Evolutionary conservation across 257 asterid species (phyloP).

Genomic region (Dorcoceras hygrometricum): DNA sequence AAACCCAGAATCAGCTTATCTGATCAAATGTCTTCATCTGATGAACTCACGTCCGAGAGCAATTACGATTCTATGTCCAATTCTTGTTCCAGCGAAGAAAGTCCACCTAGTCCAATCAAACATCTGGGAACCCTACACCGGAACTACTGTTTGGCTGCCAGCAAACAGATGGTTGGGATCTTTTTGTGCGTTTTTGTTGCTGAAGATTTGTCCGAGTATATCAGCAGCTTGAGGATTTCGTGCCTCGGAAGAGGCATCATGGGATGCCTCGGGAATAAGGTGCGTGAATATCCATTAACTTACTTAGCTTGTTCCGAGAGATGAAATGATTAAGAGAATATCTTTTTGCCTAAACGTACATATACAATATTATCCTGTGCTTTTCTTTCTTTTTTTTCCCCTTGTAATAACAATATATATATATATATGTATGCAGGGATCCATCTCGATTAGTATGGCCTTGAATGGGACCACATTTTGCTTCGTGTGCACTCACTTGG

Average conservation of each 20-base stretch:
- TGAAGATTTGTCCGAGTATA: conserved; percentile 30
- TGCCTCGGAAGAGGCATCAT: conserved; percentile 54
- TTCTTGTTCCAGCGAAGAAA: conserved; percentile 26
- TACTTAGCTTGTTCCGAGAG: no score
- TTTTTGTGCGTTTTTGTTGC: conserved; percentile 51
- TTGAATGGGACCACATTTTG: conserved; percentile 49
- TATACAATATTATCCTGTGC: no score
- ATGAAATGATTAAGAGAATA: no score
- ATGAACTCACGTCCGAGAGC: conserved; percentile 15
- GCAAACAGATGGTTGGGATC: conserved; percentile 64
- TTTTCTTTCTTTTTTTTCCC: no score
- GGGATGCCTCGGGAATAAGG: conserved; percentile 73
- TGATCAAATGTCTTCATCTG: conserved; percentile 40
- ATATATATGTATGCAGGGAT: conserved; percentile 58
- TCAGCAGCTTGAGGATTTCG: conserved; percentile 44
- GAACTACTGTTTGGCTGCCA: conserved; percentile 39
- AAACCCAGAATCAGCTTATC: conserved; percentile 52
- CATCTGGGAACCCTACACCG: conserved; percentile 13
- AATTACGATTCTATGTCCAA: conserved; percentile 15
- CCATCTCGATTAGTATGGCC: conserved; percentile 74
- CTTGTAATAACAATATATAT: no score
- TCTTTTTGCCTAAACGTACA: no score
- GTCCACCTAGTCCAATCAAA: conserved; percentile 20
- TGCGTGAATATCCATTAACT: no score
- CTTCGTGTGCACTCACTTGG: conserved; percentile 86